Evolutionary conservation across 1,284 basidiomycete species (phyloP).

Genomic region (Cystobasidiaceae sp.): DNA sequence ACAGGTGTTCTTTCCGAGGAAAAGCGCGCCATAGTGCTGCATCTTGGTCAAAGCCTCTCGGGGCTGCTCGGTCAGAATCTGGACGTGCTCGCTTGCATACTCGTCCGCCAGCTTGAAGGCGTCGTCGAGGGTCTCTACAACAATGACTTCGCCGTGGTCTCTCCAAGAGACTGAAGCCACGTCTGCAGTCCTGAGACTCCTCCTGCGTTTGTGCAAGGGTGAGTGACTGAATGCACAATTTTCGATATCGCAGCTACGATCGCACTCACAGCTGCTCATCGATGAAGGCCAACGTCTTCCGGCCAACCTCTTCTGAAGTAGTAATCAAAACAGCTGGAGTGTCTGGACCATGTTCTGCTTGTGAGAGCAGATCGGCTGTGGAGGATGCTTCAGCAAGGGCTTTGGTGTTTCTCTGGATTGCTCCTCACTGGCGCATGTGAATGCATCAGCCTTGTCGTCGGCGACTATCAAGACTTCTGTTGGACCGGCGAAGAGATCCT

Average conservation of each 20-base stretch:
- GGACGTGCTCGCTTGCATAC: conserved; percentile 44
- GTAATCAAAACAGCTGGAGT: conserved; percentile 48
- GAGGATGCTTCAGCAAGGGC: conserved; percentile 3
- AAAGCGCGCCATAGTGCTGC: conserved; percentile 45
- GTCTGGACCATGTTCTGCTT: conserved; percentile 49
- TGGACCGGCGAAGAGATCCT: conserved; percentile 48
- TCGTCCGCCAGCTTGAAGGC: conserved; percentile 46
- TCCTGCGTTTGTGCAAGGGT: too few relatives aligned
- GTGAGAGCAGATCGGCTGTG: conserved; percentile 45
- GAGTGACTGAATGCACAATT: too few relatives aligned
- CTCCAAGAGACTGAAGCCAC: conserved; percentile 31
- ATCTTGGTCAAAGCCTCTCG: conserved; percentile 45
- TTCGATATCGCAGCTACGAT: neutral
- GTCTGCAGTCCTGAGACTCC: conserved; percentile 19
- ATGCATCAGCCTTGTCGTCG: conserved; percentile 43
- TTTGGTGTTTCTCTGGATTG: too few relatives aligned
- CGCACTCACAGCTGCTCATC: conserved; percentile 27
- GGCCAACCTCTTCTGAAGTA: conserved; percentile 32
- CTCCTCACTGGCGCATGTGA: conserved; percentile 45
- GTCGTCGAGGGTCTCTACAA: conserved; percentile 42
- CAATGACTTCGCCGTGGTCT: conserved; percentile 43
- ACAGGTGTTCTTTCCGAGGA: conserved; percentile 44
- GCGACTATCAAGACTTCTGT: conserved; percentile 45
- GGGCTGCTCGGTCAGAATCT: conserved; percentile 34
- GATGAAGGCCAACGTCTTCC: conserved; percentile 27